phyloP scores from a whole-genome alignment of 2,329 filamentous ascomycete species.

The Fusarium robinianum region DNA sequence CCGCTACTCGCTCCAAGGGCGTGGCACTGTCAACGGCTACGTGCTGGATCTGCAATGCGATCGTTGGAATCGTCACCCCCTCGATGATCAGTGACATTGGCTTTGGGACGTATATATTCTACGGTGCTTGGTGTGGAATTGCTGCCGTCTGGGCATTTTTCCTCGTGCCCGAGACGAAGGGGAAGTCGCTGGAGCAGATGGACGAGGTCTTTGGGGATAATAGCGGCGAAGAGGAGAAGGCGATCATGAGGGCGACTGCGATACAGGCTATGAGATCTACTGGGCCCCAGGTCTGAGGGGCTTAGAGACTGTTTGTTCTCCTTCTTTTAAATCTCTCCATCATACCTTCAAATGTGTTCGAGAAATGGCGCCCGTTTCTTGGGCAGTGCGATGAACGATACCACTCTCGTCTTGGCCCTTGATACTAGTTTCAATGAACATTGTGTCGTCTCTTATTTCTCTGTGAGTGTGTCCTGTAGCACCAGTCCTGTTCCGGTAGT shows the following conservation, averaged over 20 bases:
- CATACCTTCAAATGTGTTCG: no score
- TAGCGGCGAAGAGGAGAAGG: constrained; percentile 14
- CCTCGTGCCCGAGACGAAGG: constrained; percentile 65
- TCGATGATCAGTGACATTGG: constrained; percentile 35
- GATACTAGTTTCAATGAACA: no score
- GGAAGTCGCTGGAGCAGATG: constrained; percentile 75
- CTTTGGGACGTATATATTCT: constrained; percentile 71
- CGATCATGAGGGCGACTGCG: constrained; percentile 7
- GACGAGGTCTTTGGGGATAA: constrained; percentile 66
- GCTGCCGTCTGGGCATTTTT: constrained; percentile 72
- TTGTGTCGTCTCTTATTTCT: no score
- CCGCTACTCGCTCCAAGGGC: constrained; percentile 44
- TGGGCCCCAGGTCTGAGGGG: neutral
- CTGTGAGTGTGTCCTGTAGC: no score
- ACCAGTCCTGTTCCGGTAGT: no score
- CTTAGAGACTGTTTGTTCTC: no score
- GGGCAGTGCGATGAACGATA: no score
- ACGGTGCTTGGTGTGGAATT: constrained; percentile 69
- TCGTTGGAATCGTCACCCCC: constrained; percentile 5
- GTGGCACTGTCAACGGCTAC: constrained; percentile 43
- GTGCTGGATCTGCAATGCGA: constrained; percentile 45
- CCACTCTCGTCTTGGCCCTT: no score
- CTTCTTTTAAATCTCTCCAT: no score
- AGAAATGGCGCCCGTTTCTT: no score
- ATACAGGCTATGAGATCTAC: neutral